Base-by-base conservation (phyloP, 2,329 filamentous ascomycete genomes). In the Aureobasidium sp. region DNA sequence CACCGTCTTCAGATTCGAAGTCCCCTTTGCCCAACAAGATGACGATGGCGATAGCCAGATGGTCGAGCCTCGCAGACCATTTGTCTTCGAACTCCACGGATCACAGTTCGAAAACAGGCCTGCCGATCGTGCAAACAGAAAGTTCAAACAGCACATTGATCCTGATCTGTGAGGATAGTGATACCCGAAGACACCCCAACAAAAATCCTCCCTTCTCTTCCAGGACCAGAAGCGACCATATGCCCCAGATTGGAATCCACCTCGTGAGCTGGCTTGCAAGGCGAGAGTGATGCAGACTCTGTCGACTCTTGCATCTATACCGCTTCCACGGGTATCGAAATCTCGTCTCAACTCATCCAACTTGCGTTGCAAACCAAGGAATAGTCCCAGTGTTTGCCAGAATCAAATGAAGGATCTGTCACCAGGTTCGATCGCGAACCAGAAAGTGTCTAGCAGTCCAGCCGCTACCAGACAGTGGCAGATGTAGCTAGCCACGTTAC, bases 61-160 rank as follows among this genome's bases (percentile, higher is more conserved):
- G 42, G 65, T 63, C 61, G 66, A 62, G 40, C 61, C 58, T 31
- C 65, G 60, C 37, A 78, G 75, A 63, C 75, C 76, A 19, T 78
- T 96, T 68, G 80, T 86, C 0, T 94, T 96, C 67, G 93, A 97
- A 71, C 78, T 97, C 1, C 82, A 93, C 64, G 94, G 94, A 2
- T 88, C 90, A 67, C 90, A 95, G 70, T 92, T 97, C 69, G 84
- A 90, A 78, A 84, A 86, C 65, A 81, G 91, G 11, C 86, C 93
- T 2, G 85, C 88, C 17, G 93, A 97, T 71, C 79, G 94, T 23
- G 90, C 91, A 51, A 95, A 88, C 68, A 90, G 85, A 75, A 97
- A 96, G 76, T 95, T 95, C 75, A 96, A 94, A 75, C 80, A 84
- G 70, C 91, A 93, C 70, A 90, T 89, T 68, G 78, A 91, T 64